A percentile compares a stretch with the other conserved stretches of the same genome.
These are phyloP conservation scores for Fusarium avenaceum DNA, from an alignment of 2,329 filamentous ascomycete species.

Conservation along the genomic window DNA sequence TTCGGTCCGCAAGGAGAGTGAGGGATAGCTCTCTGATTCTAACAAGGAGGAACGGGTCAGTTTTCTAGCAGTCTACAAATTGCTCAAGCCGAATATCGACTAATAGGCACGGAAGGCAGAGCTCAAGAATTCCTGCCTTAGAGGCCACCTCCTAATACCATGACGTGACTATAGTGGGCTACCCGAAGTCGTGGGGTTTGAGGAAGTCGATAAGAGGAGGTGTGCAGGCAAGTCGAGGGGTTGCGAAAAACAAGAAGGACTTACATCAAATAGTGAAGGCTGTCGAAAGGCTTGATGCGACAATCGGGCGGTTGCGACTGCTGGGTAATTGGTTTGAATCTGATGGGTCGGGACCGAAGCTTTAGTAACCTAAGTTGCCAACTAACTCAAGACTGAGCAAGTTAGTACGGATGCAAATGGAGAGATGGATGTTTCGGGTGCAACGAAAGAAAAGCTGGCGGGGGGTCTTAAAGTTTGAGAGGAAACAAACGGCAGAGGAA, in stretches of 20 bases:
- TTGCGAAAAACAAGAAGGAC: conserved; percentile 26
- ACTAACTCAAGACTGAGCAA: conserved; percentile 39
- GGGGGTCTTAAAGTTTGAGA: conserved; percentile 6
- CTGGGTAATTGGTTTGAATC: conserved; percentile 29
- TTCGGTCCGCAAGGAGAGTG: conserved; percentile 32
- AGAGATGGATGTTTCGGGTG: conserved; percentile 32
- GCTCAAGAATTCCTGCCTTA: conserved; percentile 19
- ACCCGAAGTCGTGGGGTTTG: conserved; percentile 32
- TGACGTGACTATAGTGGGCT: conserved; percentile 44
- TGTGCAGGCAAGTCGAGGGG: conserved; percentile 8
- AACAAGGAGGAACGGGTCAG: conserved; percentile 21
- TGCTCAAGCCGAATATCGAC: conserved; percentile 1
- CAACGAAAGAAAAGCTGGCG: conserved; percentile 11
- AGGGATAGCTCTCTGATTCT: conserved; percentile 24
- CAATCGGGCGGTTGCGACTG: conserved; percentile 27
- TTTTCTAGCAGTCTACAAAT: conserved; percentile 17
- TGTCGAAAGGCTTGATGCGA: conserved; percentile 37
- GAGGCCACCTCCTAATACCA: conserved; percentile 43
- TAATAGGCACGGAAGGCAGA: background rate
- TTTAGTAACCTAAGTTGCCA: conserved; percentile 31
- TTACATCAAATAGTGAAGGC: conserved; percentile 31
- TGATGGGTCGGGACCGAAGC: conserved; percentile 33
- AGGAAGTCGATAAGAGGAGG: conserved; percentile 29
- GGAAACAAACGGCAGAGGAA: conserved; percentile 16
- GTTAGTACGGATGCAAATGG: conserved; percentile 40